A percentile compares a stretch with the other conserved stretches of the same genome.
Evolutionary conservation across 352 stramenopile genomes (phyloP).

Genomic region (Phytopythium kandeliae): DNA sequence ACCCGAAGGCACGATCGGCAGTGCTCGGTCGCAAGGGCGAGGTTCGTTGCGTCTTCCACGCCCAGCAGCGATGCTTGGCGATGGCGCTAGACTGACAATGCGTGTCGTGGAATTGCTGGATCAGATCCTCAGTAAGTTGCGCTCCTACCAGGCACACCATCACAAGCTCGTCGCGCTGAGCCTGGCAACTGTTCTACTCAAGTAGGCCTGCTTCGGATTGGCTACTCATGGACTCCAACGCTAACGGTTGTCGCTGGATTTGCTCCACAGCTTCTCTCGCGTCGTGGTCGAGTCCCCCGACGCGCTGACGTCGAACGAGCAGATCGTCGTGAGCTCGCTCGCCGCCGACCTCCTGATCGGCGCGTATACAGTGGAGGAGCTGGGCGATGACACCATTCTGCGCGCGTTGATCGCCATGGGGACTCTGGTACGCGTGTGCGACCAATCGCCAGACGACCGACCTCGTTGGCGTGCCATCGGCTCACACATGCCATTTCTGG

Average conservation of each 20-base stretch:
- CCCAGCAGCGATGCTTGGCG: background rate
- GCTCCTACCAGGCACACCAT: slow-evolving; percentile 36
- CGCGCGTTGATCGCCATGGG: slow-evolving; percentile 61
- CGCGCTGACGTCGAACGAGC: slow-evolving; percentile 39
- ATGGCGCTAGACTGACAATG: background rate
- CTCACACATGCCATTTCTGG: background rate
- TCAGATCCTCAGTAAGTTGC: slow-evolving; percentile 38
- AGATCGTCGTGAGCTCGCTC: slow-evolving; percentile 39
- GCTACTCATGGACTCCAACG: background rate
- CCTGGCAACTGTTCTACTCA: slow-evolving; percentile 62
- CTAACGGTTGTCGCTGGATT: slow-evolving; percentile 6
- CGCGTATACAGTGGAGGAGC: slow-evolving; percentile 39
- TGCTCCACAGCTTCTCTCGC: slow-evolving; percentile 32
- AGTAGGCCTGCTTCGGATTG: slow-evolving; percentile 29
- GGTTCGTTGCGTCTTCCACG: slow-evolving; percentile 12
- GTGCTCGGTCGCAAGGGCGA: slow-evolving; percentile 50
- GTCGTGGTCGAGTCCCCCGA: slow-evolving; percentile 22
- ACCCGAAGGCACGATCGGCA: slow-evolving; percentile 33
- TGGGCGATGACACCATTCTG: slow-evolving; percentile 76
- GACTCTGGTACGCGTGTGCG: slow-evolving; percentile 41
- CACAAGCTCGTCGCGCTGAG: slow-evolving; percentile 70
- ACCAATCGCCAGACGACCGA: background rate
- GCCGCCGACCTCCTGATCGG: slow-evolving; percentile 48
- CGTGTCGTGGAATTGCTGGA: background rate
- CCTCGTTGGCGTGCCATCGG: background rate